These are phyloP conservation scores for Nannochloropsis granulata DNA, from an alignment of 108 stramenopile species.

Conservation along the genomic window DNA sequence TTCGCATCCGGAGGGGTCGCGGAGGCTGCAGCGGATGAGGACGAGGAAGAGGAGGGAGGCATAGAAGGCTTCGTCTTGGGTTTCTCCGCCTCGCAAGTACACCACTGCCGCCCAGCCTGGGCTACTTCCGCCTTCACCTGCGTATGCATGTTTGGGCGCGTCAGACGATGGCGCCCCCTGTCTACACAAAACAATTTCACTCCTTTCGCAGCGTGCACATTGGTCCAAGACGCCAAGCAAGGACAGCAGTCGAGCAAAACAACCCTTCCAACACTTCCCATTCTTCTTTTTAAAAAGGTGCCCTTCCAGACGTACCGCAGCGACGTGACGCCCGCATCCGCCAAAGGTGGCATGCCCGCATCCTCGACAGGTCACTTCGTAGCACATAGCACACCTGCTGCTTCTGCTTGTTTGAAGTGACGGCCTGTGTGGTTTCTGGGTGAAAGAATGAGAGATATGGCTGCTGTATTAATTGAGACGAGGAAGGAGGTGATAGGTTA, in stretches of 20 bases:
- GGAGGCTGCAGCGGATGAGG: not conserved
- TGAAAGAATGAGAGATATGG: no score
- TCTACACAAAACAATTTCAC: no score
- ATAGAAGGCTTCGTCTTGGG: not conserved
- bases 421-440: no score
- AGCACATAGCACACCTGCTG: not conserved
- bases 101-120: not conserved
- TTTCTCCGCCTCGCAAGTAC: not conserved
- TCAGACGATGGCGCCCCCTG: no score
- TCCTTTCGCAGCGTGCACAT: no score
- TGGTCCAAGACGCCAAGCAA: no score
- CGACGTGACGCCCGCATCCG: not conserved
- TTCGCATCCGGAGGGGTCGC: not conserved
- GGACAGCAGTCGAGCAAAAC: no score
- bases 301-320: not conserved
- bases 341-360: not conserved
- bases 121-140: not conserved
- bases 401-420: no score
- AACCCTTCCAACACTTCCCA: not conserved
- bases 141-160: not conserved
- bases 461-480: no score
- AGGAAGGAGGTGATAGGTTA: no score
- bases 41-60: not conserved
- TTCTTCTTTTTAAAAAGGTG: not conserved
- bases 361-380: not conserved